phyloP scores from a whole-genome alignment of 768 basidiomycete species.

The Boletus subparvulus region DNA sequence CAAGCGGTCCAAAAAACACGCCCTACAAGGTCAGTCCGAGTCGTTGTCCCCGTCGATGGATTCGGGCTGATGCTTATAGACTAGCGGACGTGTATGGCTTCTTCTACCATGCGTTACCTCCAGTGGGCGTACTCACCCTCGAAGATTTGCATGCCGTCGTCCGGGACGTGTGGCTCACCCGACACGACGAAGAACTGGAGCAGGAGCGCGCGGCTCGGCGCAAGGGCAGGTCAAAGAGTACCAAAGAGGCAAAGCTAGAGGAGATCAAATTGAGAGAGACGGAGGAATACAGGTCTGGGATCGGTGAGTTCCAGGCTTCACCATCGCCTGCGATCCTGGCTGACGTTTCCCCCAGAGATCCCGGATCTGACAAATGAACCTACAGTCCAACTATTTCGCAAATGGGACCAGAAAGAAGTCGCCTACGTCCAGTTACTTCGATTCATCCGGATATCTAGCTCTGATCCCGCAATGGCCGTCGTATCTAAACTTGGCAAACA shows the following conservation, averaged over 20 bases:
- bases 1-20: slow-evolving; percentile 58
- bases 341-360: slow-evolving; percentile 51
- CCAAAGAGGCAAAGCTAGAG: slow-evolving; percentile 64
- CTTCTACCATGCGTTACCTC: slow-evolving; percentile 71
- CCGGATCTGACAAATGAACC: slow-evolving; percentile 73
- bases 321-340: not conserved
- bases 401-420: slow-evolving; percentile 76
- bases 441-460: slow-evolving; percentile 72
- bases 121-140: slow-evolving; percentile 54
- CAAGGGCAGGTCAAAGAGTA: slow-evolving; percentile 74
- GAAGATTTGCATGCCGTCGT: slow-evolving; percentile 66
- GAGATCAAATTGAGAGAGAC: slow-evolving; percentile 65
- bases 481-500: slow-evolving; percentile 67
- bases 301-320: slow-evolving; percentile 52
- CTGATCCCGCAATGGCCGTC: slow-evolving; percentile 43
- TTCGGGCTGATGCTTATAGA: not conserved
- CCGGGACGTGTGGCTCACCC: slow-evolving; percentile 67
- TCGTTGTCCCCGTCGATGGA: not conserved
- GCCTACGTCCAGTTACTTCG: slow-evolving; percentile 70
- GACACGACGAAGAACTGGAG: slow-evolving; percentile 65
- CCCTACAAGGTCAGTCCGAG: slow-evolving; percentile 44
- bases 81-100: slow-evolving; percentile 72
- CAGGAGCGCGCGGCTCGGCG: slow-evolving; percentile 59
- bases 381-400: slow-evolving; percentile 68
- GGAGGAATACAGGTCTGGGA: slow-evolving; percentile 76